Evolutionary conservation across 805 yeast species (phyloP), one percentile per base, ranked within the genome.

Genomic region (Scheffersomyces spartinae): DNA sequence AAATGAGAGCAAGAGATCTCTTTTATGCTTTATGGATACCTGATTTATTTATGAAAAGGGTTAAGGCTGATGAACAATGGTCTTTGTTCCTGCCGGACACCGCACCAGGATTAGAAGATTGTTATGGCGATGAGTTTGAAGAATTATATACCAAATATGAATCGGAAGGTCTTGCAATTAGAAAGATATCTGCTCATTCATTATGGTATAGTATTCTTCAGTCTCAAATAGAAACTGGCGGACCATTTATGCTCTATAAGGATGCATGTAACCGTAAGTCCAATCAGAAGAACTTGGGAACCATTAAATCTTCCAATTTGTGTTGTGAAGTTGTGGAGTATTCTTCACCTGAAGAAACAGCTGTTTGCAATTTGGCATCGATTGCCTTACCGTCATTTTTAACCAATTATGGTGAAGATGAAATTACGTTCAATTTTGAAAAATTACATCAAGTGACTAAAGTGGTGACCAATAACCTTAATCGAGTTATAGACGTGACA

Each of bases 1-100:
- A 88, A 52, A 59, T 71, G 38, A 71, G 96, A 44, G 95, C 98
- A 1, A 71, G 97, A 43, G 97, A 88, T 50, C 60, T 88, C 38
- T 88, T 88, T 61, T 74, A 80, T 45, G 97, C 94, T 5, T 63
- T 88, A 25, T 88, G 98, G 98, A 71, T 88, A 22, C 83, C 96
- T 2, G 97, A 88, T 49, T 59, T 88, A 44, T 88, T 88, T 55
- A 88, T 88, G 98, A 57, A 78, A 50, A 72, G 91, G 38, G 96
- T 88, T 21, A 81, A 83, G 51, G 56, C 52, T 10, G 70, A 84
- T 44, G 74, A 52, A 26, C 77, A 76, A 14, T 88, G 98, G 98
- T 73, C 88, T 28, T 58, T 88, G 30, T 85, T 88, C 51, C 83
- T 94, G 20, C 94, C 94, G 25, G 74, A 77, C 52, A 82, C 74